Evolutionary conservation across 176 grass and related monocot species (phyloP).

Genomic region (Hsuehochloa calcarea): DNA sequence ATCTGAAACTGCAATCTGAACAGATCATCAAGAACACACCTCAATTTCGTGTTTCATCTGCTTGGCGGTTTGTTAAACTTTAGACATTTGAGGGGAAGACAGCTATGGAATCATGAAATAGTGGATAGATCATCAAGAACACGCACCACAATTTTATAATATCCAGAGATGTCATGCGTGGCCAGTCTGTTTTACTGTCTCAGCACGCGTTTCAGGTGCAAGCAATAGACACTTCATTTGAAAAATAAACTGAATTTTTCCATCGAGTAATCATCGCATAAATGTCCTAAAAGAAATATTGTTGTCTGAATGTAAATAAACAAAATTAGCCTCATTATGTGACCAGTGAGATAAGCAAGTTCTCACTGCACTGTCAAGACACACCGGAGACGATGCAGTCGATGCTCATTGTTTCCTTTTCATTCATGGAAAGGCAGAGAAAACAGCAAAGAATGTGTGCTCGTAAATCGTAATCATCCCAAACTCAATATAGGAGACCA

Average conservation of each 20-base stretch:
- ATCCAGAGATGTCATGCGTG: neutral
- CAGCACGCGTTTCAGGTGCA: neutral
- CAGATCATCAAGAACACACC: neutral
- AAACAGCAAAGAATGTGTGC: neutral
- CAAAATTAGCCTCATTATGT: neutral
- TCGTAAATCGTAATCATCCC: neutral
- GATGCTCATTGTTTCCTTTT: neutral
- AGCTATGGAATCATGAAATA: no score
- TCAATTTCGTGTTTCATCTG: neutral
- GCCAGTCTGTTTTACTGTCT: neutral
- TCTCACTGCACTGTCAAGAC: neutral
- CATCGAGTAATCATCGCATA: neutral
- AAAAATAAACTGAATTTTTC: neutral
- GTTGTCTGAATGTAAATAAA: neutral
- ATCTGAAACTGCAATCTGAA: neutral
- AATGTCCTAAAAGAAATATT: neutral
- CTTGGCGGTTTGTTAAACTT: no score
- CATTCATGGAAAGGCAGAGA: neutral
- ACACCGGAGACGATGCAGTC: neutral
- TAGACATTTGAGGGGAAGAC: no score
- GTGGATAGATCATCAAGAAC: no score
- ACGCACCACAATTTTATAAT: neutral
- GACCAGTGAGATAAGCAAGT: neutral
- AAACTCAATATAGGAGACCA: neutral
- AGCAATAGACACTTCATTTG: neutral